Evolutionary conservation across 2,329 filamentous ascomycete genomes (phyloP).

Genomic region (Penicillium olsonii): DNA sequence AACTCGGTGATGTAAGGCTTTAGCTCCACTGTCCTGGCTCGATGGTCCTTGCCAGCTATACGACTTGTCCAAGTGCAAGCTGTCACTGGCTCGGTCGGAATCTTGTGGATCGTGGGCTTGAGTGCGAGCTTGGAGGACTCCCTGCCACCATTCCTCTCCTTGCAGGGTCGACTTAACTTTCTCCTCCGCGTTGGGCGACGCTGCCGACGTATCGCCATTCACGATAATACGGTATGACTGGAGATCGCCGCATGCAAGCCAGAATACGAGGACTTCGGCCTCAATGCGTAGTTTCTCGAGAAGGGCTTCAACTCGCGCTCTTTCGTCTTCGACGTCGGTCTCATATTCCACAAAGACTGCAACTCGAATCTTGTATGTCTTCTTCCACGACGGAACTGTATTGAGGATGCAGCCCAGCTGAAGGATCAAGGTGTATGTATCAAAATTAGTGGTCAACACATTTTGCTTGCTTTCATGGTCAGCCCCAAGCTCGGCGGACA

Average conservation of each 20-base stretch:
- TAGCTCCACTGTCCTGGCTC: conserved; percentile 53
- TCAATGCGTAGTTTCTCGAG: conserved; percentile 81
- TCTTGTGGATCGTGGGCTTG: conserved; percentile 10
- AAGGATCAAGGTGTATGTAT: conserved; percentile 85
- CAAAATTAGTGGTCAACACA: conserved; percentile 83
- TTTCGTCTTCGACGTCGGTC: conserved; percentile 77
- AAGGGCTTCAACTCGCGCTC: conserved; percentile 68
- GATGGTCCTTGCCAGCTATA: conserved; percentile 56
- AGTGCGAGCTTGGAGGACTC: conserved; percentile 33
- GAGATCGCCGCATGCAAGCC: conserved; percentile 72
- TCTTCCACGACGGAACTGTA: conserved; percentile 79
- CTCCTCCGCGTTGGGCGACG: conserved; percentile 57
- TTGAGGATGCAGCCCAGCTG: conserved; percentile 82
- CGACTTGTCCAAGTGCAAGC: conserved; percentile 41
- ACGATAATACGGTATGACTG: conserved; percentile 76
- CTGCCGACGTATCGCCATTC: conserved; percentile 61
- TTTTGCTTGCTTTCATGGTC: conserved; percentile 64
- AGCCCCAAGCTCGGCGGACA: conserved; percentile 78
- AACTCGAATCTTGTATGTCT: conserved; percentile 70
- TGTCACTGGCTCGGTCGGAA: conserved; percentile 18
- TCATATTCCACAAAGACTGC: conserved; percentile 90
- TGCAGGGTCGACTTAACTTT: conserved; percentile 67
- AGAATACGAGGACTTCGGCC: conserved; percentile 77
- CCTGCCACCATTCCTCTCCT: conserved; percentile 80
- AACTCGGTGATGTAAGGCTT: conserved; percentile 49